Conservation (phyloP, 73 alveolate genomes). For the Paramecium sonneborni region DNA sequence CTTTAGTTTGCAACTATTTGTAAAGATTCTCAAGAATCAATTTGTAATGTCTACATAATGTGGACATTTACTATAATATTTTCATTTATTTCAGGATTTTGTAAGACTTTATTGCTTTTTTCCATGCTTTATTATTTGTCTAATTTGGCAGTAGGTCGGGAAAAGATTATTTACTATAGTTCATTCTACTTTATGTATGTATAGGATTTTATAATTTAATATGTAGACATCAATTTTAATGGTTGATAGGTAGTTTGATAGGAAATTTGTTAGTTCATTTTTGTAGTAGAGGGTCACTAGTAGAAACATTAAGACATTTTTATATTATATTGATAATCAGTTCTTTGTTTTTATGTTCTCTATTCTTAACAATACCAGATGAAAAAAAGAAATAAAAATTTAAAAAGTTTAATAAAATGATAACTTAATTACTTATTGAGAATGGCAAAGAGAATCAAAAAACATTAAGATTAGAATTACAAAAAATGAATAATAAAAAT, state of each 20-base stretch:
- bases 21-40: neutral
- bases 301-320: neutral
- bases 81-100: neutral
- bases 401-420: neutral
- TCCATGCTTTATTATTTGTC: conserved; percentile 7
- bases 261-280: conserved; percentile 4
- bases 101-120: neutral
- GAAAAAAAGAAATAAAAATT: neutral
- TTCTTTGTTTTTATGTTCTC: neutral
- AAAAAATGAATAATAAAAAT: neutral
- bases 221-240: neutral
- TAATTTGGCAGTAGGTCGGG: neutral
- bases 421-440: neutral
- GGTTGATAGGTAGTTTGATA: conserved; percentile 12
- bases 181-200: conserved; percentile 18
- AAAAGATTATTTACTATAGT: conserved; percentile 17
- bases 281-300: neutral
- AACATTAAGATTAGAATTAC: neutral
- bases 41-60: neutral
- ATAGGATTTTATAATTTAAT: neutral
- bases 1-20: neutral
- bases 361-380: conserved; percentile 1
- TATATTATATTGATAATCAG: conserved; percentile 11
- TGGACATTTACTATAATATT: neutral
- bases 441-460: neutral